Evolutionary conservation across 2,329 filamentous ascomycete species (phyloP).

Genomic region (Phoma sp.): DNA sequence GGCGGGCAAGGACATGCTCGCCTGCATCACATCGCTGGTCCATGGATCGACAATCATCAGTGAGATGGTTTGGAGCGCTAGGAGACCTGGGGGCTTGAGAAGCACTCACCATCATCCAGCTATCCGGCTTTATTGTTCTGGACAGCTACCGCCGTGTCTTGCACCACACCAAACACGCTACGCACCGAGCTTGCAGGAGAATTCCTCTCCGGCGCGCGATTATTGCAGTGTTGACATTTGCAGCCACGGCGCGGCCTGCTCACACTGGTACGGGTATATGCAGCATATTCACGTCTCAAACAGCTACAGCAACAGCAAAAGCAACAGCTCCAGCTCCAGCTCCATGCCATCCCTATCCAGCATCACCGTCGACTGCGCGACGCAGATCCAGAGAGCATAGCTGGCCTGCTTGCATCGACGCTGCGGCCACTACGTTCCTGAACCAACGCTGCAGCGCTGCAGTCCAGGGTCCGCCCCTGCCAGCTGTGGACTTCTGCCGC

Average conservation of each 20-base stretch:
- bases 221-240: conserved; percentile 37
- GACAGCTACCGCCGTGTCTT: conserved; percentile 31
- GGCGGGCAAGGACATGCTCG: conserved; percentile 29
- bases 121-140: conserved; percentile 14
- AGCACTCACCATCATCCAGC: conserved; percentile 26
- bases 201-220: conserved; percentile 25
- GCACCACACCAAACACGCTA: conserved; percentile 42
- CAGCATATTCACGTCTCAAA: conserved; percentile 44
- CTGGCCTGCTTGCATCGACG: conserved; percentile 30
- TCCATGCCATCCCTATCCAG: not conserved
- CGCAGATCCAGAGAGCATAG: conserved; percentile 12
- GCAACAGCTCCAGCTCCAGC: conserved; percentile 46
- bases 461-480: conserved; percentile 31
- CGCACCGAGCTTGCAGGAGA: conserved; percentile 27
- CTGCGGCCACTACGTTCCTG: conserved; percentile 28
- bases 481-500: conserved; percentile 33
- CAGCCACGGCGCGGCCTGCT: conserved; percentile 25
- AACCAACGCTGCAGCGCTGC: conserved; percentile 21
- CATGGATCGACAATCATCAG: conserved; percentile 31
- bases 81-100: conserved; percentile 30
- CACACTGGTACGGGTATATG: conserved; percentile 27
- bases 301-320: conserved; percentile 40
- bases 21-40: conserved; percentile 42
- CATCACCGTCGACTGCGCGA: conserved; percentile 5
- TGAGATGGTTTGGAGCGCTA: conserved; percentile 34